These are phyloP conservation scores for Fusarium gaditjirri DNA, from an alignment of 2,329 filamentous ascomycete species.

Conservation along the genomic window DNA sequence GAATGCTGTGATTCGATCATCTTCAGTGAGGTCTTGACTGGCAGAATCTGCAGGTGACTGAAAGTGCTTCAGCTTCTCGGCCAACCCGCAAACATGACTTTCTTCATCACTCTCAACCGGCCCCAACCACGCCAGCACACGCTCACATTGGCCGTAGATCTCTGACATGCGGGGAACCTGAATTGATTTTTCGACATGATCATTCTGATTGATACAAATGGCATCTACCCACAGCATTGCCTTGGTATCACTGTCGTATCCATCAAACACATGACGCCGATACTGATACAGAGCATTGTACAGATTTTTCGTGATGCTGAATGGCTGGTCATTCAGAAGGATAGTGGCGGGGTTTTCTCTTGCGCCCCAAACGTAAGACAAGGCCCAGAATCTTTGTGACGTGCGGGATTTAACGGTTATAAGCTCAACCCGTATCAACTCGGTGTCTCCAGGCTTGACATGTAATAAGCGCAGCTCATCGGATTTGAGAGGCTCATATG, in stretches of 20 bases:
- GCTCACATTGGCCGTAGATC: slow-evolving; percentile 24
- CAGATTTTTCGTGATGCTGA: slow-evolving; percentile 1
- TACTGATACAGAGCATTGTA: slow-evolving; percentile 17
- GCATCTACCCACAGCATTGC: slow-evolving; percentile 15
- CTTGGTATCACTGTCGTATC: fast-evolving
- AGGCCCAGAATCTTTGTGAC: background rate
- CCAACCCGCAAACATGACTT: background rate
- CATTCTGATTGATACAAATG: slow-evolving; percentile 22
- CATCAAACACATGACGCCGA: fast-evolving
- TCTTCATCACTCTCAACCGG: background rate
- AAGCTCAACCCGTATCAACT: fast-evolving
- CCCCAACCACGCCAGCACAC: slow-evolving; percentile 19
- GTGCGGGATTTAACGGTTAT: background rate
- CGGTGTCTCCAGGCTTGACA: fast-evolving
- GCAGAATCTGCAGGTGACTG: fast-evolving
- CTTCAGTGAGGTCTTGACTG: fast-evolving
- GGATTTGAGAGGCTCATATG: background rate
- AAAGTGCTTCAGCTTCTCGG: background rate
- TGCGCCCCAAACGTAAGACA: slow-evolving; percentile 26
- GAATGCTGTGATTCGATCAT: background rate
- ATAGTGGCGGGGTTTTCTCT: background rate
- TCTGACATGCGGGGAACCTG: slow-evolving; percentile 27
- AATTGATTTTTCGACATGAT: slow-evolving; percentile 7
- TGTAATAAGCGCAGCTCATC: background rate
- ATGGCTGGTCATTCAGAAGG: background rate